Percentiles rank a stretch among this genome's conserved stretches.
phyloP scores from a whole-genome alignment of 2,329 filamentous ascomycete species.

The Gnomoniopsis sp. region DNA sequence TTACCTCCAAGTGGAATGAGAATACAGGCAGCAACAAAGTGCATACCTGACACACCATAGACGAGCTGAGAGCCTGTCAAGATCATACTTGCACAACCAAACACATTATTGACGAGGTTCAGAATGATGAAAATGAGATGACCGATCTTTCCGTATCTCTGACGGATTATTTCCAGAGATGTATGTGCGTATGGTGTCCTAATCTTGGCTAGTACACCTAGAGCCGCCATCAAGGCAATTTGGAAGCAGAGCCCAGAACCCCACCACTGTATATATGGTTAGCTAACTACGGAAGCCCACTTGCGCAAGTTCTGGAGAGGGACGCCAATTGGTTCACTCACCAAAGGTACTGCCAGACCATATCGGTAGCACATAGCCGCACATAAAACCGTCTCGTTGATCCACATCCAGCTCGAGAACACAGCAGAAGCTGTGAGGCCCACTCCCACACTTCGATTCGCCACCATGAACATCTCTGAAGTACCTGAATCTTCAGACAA shows the following conservation, averaged over 20 bases:
- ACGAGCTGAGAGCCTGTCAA: conserved; percentile 42
- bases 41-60: conserved; percentile 43
- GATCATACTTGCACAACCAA: conserved; percentile 43
- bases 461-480: conserved; percentile 42
- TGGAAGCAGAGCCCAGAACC: conserved; percentile 33
- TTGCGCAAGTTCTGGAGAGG: too few relatives aligned
- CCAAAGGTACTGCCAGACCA: conserved; percentile 24
- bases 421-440: conserved; percentile 30
- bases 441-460: conserved; percentile 28
- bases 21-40: conserved; percentile 42
- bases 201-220: conserved; percentile 46
- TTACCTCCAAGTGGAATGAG: conserved; percentile 41
- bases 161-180: conserved; percentile 45
- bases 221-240: conserved; percentile 45
- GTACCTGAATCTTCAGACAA: conserved; percentile 39
- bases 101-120: conserved; percentile 40
- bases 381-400: conserved; percentile 38
- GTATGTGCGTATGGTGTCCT: conserved; percentile 49
- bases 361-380: conserved; percentile 31
- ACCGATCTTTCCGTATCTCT: conserved; percentile 40
- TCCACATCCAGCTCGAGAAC: conserved; percentile 38
- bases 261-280: conserved; percentile 28
- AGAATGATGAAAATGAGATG: conserved; percentile 38
- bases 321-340: too few relatives aligned
- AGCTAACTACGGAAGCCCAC: too few relatives aligned